Percentiles rank a stretch among this genome's conserved stretches.
These are phyloP conservation scores for Jimgerdemannia lactiflua DNA, from an alignment of 192 early-diverging fungal genomes.

Conservation along the genomic window DNA sequence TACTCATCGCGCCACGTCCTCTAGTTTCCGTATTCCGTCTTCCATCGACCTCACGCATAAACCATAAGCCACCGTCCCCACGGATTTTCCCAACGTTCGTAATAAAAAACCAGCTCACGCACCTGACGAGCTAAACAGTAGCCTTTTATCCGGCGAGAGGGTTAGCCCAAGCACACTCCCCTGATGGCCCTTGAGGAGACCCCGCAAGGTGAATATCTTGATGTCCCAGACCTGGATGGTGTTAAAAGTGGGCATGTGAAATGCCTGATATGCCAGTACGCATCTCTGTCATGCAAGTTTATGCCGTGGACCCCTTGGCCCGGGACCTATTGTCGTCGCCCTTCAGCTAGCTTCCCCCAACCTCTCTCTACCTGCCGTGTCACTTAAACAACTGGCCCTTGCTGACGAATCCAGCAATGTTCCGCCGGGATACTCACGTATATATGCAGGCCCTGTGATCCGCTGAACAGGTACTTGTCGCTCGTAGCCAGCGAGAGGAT, in stretches of 20 bases:
- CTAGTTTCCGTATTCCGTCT: background rate
- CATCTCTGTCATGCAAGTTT: background rate
- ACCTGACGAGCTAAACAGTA: slow-evolving; percentile 56
- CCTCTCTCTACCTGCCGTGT: background rate
- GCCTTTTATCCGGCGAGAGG: slow-evolving; percentile 39
- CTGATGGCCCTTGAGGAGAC: slow-evolving; percentile 44
- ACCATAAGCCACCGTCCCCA: background rate
- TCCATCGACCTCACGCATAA: background rate
- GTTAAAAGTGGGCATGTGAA: background rate
- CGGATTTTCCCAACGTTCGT: slow-evolving; percentile 18
- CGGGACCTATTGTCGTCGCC: no score
- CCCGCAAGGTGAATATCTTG: slow-evolving; percentile 41
- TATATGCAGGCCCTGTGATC: slow-evolving; percentile 62
- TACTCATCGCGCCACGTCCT: background rate
- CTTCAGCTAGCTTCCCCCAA: background rate
- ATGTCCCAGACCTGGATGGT: slow-evolving; percentile 46
- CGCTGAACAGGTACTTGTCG: slow-evolving; percentile 58
- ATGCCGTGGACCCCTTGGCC: no score
- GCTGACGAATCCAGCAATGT: background rate
- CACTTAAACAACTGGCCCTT: background rate
- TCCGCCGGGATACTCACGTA: slow-evolving; percentile 39
- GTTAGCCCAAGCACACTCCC: slow-evolving; percentile 48
- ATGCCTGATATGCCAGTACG: background rate
- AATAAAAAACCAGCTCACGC: slow-evolving; percentile 16
- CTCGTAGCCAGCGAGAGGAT: slow-evolving; percentile 64